Percentiles rank a stretch among this genome's conserved stretches.
Evolutionary conservation across 2,329 filamentous ascomycete genomes (phyloP).

Genomic region (Sporothrix brasiliensis): DNA sequence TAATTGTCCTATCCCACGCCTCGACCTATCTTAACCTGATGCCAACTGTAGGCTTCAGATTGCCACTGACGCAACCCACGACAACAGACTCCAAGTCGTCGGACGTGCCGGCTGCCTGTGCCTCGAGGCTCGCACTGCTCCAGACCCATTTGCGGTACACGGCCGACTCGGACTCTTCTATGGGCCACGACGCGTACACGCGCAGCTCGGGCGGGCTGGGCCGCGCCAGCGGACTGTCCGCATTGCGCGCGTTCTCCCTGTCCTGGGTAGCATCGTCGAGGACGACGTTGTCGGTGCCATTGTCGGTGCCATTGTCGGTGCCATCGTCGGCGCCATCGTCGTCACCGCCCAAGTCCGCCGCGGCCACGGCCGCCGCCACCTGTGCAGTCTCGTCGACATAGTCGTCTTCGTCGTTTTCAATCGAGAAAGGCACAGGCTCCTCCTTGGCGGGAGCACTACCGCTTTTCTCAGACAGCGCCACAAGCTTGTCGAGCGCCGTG

Average conservation of each 20-base stretch:
- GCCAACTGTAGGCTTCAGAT: constrained; percentile 23
- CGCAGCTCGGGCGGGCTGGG: constrained; percentile 33
- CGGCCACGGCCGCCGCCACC: neutral
- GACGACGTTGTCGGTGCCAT: constrained; percentile 44
- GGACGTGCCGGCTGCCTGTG: neutral
- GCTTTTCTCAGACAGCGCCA: neutral
- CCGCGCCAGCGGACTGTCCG: constrained; percentile 38
- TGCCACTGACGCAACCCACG: constrained; percentile 32
- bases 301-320: constrained; percentile 36
- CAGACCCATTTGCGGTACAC: constrained; percentile 32
- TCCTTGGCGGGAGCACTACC: neutral
- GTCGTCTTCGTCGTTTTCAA: constrained; percentile 17
- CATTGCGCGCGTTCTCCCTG: constrained; percentile 50
- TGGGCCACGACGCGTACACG: constrained; percentile 35
- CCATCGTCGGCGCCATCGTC: no score
- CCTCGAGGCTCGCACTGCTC: constrained; percentile 21
- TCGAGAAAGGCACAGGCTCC: neutral
- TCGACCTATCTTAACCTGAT: neutral
- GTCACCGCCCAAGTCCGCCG: neutral
- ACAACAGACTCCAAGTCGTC: constrained; percentile 29
- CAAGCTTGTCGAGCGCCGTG: constrained; percentile 24
- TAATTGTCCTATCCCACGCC: neutral
- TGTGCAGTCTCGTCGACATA: neutral
- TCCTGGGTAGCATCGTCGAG: constrained; percentile 42
- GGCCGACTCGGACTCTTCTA: neutral